Evolutionary conservation across 352 stramenopile species (phyloP).

Genomic region (Phytophthora vignae): DNA sequence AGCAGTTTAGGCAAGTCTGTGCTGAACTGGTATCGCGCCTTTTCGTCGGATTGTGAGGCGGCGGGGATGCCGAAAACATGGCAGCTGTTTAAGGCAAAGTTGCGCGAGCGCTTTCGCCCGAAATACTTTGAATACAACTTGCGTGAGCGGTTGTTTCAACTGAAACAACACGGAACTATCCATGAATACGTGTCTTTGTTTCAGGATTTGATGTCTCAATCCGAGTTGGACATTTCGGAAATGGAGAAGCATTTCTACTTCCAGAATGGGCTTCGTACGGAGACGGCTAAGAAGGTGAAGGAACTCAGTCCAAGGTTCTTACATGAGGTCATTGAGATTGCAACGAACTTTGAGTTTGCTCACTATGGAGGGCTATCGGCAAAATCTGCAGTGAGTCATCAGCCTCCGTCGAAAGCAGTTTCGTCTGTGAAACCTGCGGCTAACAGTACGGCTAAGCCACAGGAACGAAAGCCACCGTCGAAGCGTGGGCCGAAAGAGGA

Average conservation of each 20-base stretch:
- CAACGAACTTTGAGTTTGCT: too few relatives aligned
- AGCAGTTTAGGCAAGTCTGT: slow-evolving; percentile 12
- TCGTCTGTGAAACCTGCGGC: background rate
- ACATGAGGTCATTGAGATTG: too few relatives aligned
- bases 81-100: background rate
- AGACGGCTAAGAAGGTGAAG: too few relatives aligned
- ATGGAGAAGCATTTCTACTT: too few relatives aligned
- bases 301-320: too few relatives aligned
- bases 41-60: slow-evolving; percentile 1
- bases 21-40: slow-evolving; percentile 11
- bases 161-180: slow-evolving; percentile 5
- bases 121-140: slow-evolving; percentile 8
- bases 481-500: slow-evolving; percentile 1
- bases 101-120: slow-evolving; percentile 1
- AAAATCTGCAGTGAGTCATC: too few relatives aligned
- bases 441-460: background rate
- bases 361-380: too few relatives aligned
- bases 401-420: too few relatives aligned
- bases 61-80: background rate
- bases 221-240: too few relatives aligned
- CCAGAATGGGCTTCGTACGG: too few relatives aligned
- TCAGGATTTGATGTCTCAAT: background rate
- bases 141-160: slow-evolving; percentile 2
- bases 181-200: slow-evolving; percentile 14
- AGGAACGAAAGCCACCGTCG: background rate